Evolutionary conservation across 108 stramenopile genomes (phyloP), one percentile per base, ranked within the genome.

Genomic region (Nitzschia palea): DNA sequence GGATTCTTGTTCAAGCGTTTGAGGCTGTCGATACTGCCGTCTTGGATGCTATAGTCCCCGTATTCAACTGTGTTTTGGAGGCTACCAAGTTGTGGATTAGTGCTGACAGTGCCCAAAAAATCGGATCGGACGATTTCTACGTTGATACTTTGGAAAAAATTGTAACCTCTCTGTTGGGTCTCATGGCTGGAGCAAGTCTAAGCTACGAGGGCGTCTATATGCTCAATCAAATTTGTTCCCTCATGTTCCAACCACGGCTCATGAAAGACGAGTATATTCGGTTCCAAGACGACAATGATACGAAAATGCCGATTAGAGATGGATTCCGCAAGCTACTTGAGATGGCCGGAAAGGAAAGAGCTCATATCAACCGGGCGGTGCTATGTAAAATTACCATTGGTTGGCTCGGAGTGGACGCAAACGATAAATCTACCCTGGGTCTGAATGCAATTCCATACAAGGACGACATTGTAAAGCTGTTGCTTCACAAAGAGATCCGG

Each of bases 401-500:
- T 20, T 94, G 93, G 93, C 65, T 89, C 25, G 84, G 83, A 17
- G 27, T 51, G 64, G 40, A 77, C 31, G 12, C 20, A 43, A 26
- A 69, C 25, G 64, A 62, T 43, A 62, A 61, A 9, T 40, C 70
- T 5, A 37, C 57, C 6, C 4, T 48, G 26, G 93, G 93, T 10
- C 15, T 86, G 10, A 70, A 63, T 29, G 87, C 90, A 2, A 91
- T 91, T 68, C 87, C 90, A 5, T 95, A 90, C 54, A 55, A 70
- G 9, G 73, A 85, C n/a, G 78, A 85, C 35, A 83, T 93, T 56
- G 79, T 71, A 26, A 47, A 89, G 8, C 85, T 95, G 9, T 70
- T 95, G 20, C 37, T 89, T 30, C 83, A 86, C 76, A 95, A 95
- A 62, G 94, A 90, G 63, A 70, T 56, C 0, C 77, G 66, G 51